Base-by-base conservation (phyloP, 495 filamentous ascomycete species). In the Penicillium ucsense region DNA sequence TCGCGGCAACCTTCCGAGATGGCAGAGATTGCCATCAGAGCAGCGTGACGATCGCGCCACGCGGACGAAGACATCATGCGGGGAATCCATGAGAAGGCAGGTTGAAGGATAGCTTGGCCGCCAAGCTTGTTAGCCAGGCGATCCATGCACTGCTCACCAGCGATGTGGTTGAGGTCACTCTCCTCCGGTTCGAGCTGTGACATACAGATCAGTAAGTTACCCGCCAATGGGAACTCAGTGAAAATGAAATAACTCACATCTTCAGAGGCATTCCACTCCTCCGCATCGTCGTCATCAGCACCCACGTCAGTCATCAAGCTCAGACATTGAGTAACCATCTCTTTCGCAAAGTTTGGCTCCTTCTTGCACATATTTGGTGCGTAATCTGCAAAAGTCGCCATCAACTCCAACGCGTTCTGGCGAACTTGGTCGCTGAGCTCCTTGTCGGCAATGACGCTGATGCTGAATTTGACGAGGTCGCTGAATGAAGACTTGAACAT, bases 271-370 rank as follows among this genome's bases (percentile, higher is more conserved):
- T 95, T 86, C 94, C 94, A 99, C 54, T 96, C 94, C 8, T 79
- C 72, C 5, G 91, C 94, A 74, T 96, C 86, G 32, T 99, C 91
- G 53, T 99, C 94, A 51, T 97, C 94, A 44, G 79, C 73, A 34
- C 91, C 94, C 50, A 99, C 83, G 65, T 99, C 94, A n/a, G 94
- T 99, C 94, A 99, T 97, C 57, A 99, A 67, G 53, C 92, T 97
- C 52, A 99, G 71, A 62, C 94, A 99, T 66, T 99, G 94, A 0
- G 89, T 97, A 55, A 99, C 90, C 94, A 99, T 99, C 51, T 95
- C 88, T 43, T 75, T 79, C 6, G 90, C 91, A 65, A 94, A 99
- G 10, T 79, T 83, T 4, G 84, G 63, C 59, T 99, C 89, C 57
- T 96, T 97, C 64, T 81, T 84, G 73, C 92, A 97, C 84, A 96